Base-by-base conservation (phyloP, 1,139 yeast genomes). In the Geotrichum aggregatum region DNA sequence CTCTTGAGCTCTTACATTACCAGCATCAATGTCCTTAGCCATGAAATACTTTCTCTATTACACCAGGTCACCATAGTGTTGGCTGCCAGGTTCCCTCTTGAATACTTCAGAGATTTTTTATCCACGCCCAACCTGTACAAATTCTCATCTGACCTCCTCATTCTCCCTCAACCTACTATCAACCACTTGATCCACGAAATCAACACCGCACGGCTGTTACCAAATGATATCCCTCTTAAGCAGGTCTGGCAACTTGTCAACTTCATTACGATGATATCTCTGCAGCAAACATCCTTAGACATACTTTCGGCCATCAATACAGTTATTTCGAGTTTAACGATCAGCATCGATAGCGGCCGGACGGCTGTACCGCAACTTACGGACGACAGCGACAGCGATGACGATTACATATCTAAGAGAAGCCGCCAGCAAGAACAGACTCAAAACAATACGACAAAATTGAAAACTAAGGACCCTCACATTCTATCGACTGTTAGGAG, bases 231-330 rank as follows among this genome's bases (percentile, higher is more conserved):
- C 18, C 41, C 34, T 8, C 8, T 3, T 7, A 1, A 18, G 16
- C 44, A 36, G 30, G 42, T 44, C 19, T 49, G 52, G 52, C 52
- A 44, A 14, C 44, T 49, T 4, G 48, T 44, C 26, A 43, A 49
- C 39, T 49, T 49, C 18, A 31, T 36, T 26, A 38, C 28, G 13
- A 8, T 44, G 6, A 34, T 22, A 34, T 44, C 40, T 21, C 8
- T 34, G 13, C 43, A 36, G 22, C 11, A 22, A 6, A 22, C 18
- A 8, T 35, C 35, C 5, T 18, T 16, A 7, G 42, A 35, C n/a
- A 13, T 26, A 14, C 30, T 45, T n/a, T 10, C 14, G 3, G 41
- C 49, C 6, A 36, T 30, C 18, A 24, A 45, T 22, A 13, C n/a
- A 7, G 36, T 45, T 28, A 18, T 45, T n/a, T 24, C 44, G 16